A percentile compares a stretch with the other conserved stretches of the same genome.
Conservation (phyloP, 2,329 filamentous ascomycete species). For the Clarireedia paspali region DNA sequence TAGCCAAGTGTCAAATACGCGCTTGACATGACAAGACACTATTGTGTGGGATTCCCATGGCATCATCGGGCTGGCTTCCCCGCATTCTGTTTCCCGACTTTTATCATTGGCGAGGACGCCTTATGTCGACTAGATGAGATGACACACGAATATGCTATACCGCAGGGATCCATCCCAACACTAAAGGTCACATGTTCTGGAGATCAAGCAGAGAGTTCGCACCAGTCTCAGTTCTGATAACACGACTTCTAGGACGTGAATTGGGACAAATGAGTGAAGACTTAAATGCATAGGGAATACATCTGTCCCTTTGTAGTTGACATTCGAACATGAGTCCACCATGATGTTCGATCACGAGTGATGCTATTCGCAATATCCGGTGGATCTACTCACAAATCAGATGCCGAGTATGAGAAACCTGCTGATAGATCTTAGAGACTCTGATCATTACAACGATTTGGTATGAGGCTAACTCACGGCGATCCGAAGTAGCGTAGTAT, state of each 20-base stretch:
- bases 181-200: slow-evolving; percentile 18
- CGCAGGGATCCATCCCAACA: slow-evolving; percentile 32
- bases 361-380: slow-evolving; percentile 17
- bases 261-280: slow-evolving; percentile 26
- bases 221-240: slow-evolving; percentile 34
- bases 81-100: too few species aligned
- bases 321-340: slow-evolving; percentile 27
- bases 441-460: too few species aligned
- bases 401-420: slow-evolving; percentile 9
- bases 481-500: too few species aligned
- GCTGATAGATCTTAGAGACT: too few species aligned
- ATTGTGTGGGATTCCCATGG: too few species aligned
- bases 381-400: slow-evolving; percentile 14
- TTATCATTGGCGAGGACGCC: too few species aligned
- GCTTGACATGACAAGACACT: too few species aligned
- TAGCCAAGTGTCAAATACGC: too few species aligned
- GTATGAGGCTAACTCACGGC: too few species aligned
- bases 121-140: too few species aligned
- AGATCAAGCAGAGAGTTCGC: not conserved
- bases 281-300: slow-evolving; percentile 29
- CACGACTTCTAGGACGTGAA: slow-evolving; percentile 31
- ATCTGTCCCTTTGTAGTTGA: slow-evolving; percentile 31
- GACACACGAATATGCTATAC: slow-evolving; percentile 26
- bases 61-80: too few species aligned
- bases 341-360: slow-evolving; percentile 16